Base-by-base conservation (phyloP, 2,329 filamentous ascomycete genomes). In the Cladosporium sp. region DNA sequence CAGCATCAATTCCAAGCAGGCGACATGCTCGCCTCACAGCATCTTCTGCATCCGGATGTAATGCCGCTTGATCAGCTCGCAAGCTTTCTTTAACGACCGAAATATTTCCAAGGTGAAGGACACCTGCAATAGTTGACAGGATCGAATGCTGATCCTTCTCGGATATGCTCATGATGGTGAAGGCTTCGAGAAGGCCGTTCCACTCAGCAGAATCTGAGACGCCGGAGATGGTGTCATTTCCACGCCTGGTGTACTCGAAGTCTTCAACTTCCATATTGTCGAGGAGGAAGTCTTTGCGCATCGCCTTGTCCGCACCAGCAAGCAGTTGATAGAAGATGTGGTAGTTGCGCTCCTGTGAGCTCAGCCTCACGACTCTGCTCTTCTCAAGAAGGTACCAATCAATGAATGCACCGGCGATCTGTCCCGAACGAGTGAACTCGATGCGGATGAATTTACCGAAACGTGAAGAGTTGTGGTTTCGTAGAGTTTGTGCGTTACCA, bases 361-460 rank as follows among this genome's bases (percentile, higher is more conserved):
- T 96, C 60, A 96, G 84, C 40, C 87, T 87, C 19, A 99, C 93
- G 7, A 99, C 94, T 65, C 94, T 85, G n/a, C 94, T 99, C 74
- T 99, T 99, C 70, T 99, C 94, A 13, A 99, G 78, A 0, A 99
- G 80, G 74, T 97, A 99, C 94, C 94, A 99, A 72, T 99, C 92
- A 64, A 99, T 97, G 75, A 91, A 97, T 20, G 94, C 94, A 35
- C 95, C 95, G 3, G 89, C 89, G 64, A 99, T 99, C 56, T 94
- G 89, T 25, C 95, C 95, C 35, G 84, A 84, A 22, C 89, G 83
- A 34, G 86, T 91, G 74, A 99, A 97, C 70, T 97, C 91, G 68
- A 99, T 99, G 50, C 95, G 84, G 70, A 99, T 99, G 69, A 99
- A 99, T 73, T 99, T 99, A 70, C 94, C 94, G 68, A 99, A 99